Percentiles rank a stretch among this genome's conserved stretches.
Evolutionary conservation across 2,329 filamentous ascomycete species (phyloP).

Genomic region (Alternaria consortialis): DNA sequence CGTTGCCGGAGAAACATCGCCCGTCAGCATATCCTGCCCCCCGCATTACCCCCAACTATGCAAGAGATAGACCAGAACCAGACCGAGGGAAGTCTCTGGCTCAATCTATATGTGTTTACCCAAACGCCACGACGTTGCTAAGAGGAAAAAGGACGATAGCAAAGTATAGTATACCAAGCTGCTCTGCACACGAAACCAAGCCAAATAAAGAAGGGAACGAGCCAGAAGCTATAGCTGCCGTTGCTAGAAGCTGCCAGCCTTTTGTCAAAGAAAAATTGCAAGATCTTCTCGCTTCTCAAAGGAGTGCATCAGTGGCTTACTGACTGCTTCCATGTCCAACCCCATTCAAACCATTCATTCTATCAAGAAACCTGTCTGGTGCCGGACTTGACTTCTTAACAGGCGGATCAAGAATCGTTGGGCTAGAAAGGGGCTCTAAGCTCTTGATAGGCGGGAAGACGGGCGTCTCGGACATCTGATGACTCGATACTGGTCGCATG

Average conservation of each 20-base stretch:
- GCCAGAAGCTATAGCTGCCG: not conserved
- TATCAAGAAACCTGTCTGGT: conserved; percentile 14
- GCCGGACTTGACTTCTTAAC: conserved; percentile 58
- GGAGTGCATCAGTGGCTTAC: not conserved
- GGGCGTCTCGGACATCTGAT: conserved; percentile 50
- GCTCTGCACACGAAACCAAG: not conserved
- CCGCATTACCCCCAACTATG: not conserved
- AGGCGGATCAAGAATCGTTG: conserved; percentile 68
- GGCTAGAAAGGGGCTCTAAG: conserved; percentile 66
- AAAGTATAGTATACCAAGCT: not conserved
- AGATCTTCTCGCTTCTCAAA: not conserved
- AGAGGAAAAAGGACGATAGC: not conserved
- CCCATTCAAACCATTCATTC: not conserved
- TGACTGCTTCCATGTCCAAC: not conserved
- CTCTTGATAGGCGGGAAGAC: conserved; percentile 67
- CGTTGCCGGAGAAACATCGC: conserved; percentile 2
- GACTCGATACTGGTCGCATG: conserved; percentile 43
- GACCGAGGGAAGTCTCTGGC: not conserved
- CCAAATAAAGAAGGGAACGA: not conserved
- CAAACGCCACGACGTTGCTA: not conserved
- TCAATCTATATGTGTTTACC: not conserved
- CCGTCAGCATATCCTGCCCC: not conserved
- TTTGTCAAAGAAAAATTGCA: not conserved
- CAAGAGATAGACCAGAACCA: not conserved
- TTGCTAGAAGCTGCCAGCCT: not conserved